Evolutionary conservation across 495 filamentous ascomycete genomes (phyloP).

Genomic region (Trypethelium eluteriae): DNA sequence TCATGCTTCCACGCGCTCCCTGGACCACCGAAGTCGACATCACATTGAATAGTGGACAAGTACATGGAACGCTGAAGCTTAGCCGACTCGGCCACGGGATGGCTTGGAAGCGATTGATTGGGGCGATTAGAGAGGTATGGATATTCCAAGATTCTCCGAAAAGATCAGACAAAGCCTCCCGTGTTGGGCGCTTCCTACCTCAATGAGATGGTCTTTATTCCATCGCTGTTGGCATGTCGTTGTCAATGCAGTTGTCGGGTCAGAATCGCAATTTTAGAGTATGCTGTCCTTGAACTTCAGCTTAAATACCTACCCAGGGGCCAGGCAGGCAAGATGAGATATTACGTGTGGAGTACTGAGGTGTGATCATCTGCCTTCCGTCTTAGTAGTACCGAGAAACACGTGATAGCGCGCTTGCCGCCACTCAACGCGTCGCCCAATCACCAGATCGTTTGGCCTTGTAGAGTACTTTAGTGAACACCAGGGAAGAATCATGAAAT

Average conservation of each 20-base stretch:
- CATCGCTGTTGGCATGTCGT: not conserved
- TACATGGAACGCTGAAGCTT: not conserved
- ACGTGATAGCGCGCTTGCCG: not conserved
- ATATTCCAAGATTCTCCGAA: not conserved
- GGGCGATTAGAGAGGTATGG: not conserved
- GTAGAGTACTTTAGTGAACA: not conserved
- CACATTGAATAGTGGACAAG: not conserved
- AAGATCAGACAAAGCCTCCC: not conserved
- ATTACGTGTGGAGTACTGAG: not conserved
- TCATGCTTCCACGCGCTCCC: not conserved
- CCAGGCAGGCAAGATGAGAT: not conserved
- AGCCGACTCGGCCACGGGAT: not conserved
- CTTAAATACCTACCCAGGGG: too few species aligned
- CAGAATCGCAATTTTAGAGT: too few species aligned
- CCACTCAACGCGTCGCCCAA: not conserved
- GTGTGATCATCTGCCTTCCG: not conserved
- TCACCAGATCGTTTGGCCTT: not conserved
- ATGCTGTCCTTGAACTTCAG: too few species aligned
- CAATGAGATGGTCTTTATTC: not conserved
- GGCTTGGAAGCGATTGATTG: constrained; percentile 3
- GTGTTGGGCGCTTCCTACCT: not conserved
- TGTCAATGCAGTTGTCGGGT: not conserved
- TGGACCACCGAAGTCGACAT: constrained; percentile 1
- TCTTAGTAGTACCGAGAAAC: not conserved
- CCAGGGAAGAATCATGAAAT: not conserved